Base-by-base conservation (phyloP, 2,329 filamentous ascomycete genomes). In the Clonostachys rhizophaga region DNA sequence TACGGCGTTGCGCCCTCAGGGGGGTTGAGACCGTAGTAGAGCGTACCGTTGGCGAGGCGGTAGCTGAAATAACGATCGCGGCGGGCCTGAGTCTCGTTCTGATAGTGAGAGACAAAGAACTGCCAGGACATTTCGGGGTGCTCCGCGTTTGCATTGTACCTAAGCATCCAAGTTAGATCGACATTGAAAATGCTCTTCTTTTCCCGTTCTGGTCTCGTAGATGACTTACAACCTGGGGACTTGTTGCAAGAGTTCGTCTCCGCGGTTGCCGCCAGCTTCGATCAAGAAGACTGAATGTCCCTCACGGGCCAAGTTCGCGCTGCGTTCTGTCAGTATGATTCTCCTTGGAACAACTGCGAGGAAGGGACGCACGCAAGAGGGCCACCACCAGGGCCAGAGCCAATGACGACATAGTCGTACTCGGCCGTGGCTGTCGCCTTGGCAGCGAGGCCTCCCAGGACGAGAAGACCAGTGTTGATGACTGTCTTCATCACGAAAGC, bases 91-190 rank as follows among this genome's bases (percentile, higher is more conserved):
- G 13, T 37, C 20, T 42, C 39, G 39, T 83, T 71, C 6, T 68
- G 61, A 54, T 82, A 84, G 60, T 85, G 81, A 45, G 75, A 72
- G 42, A 84, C 78, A 48, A 72, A 86, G 62, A 79, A 84, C 57
- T 79, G 71, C 81, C 81, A 84, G 1, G 56, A 52, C 46, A 58
- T 58, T 33, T 16, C 48, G 0, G 50, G 49, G 2, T 52, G 17
- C 24, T 58, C 54, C 1, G 54, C 12, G 11, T 20, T 34, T 17
- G 40, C 30, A 11, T 37, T 16, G 48, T 16, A 47, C 14, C 24
- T 30, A 24, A 24, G 24, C 24, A 30, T 4, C 43, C 37, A 24
- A 20, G 14, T 30, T 14, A 30, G 17, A 24, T 18, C 13, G 18
- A 33, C 16, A 30, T 30, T 30, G 24, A 1, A 3, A 30, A 30